Evolutionary conservation across 176 grass and related monocot species (phyloP).

Genomic region (Aegilops sharonensis): DNA sequence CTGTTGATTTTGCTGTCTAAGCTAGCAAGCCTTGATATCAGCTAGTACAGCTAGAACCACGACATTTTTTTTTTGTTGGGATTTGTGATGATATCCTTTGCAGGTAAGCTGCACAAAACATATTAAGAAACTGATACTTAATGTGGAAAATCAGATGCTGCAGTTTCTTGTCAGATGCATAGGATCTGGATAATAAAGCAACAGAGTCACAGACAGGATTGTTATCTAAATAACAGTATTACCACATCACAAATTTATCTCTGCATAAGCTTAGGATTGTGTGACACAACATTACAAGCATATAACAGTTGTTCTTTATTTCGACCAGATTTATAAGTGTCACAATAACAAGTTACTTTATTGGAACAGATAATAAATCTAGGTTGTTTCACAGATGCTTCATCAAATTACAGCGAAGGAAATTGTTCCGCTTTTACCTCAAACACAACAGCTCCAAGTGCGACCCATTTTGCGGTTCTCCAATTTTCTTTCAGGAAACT

Average conservation of each 20-base stretch:
- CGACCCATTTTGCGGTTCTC: conserved; percentile 79
- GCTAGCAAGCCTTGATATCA: not conserved
- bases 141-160: not conserved
- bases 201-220: not conserved
- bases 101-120: conserved; percentile 3
- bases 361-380: not conserved
- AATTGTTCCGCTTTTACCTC: conserved; percentile 49
- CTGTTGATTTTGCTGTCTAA: not conserved
- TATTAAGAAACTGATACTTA: not conserved
- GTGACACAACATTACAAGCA: not conserved
- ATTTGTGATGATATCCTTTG: not conserved
- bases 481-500: conserved; percentile 75
- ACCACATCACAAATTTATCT: not conserved
- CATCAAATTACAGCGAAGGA: conserved; percentile 10
- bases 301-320: not conserved
- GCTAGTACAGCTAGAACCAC: not conserved
- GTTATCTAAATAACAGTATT: not conserved
- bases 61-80: not conserved
- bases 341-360: not conserved
- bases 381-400: not conserved
- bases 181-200: conserved; percentile 18
- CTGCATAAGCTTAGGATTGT: not conserved
- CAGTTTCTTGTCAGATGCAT: not conserved
- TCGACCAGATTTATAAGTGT: not conserved
- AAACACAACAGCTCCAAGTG: conserved; percentile 78